Evolutionary conservation across 1,139 yeast genomes (phyloP).

Genomic region (Komagataea norvegica): DNA sequence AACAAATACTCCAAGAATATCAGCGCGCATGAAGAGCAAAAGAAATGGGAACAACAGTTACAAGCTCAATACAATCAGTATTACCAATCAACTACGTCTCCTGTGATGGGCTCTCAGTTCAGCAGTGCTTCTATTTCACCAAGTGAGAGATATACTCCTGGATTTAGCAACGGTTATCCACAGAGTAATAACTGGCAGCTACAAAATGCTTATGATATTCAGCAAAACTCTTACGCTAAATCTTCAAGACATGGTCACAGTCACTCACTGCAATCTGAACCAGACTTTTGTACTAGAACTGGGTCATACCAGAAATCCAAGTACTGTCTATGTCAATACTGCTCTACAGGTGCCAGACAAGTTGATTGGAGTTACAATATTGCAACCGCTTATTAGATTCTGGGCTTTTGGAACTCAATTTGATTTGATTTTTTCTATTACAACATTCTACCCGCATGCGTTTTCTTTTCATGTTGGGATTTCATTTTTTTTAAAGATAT

Average conservation of each 20-base stretch:
- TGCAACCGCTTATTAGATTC: constrained; percentile 17
- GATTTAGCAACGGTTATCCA: constrained; percentile 8
- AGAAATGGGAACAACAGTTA: constrained; percentile 11
- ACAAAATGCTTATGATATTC: constrained; percentile 9
- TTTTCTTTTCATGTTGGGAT: no score
- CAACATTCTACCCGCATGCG: not conserved
- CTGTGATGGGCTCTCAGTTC: constrained; percentile 22
- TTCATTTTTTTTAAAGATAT: no score
- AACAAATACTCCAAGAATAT: constrained; percentile 20
- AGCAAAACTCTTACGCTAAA: constrained; percentile 14
- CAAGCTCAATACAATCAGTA: constrained; percentile 16
- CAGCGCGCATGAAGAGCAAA: constrained; percentile 19
- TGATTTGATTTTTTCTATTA: not conserved
- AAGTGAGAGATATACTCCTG: constrained; percentile 10
- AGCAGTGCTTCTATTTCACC: constrained; percentile 15
- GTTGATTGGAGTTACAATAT: constrained; percentile 24
- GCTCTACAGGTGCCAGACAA: constrained; percentile 17
- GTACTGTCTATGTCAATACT: constrained; percentile 23
- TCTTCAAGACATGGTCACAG: constrained; percentile 14
- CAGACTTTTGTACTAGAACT: constrained; percentile 23
- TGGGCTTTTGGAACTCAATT: not conserved
- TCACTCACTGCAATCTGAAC: constrained; percentile 17
- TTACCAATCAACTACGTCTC: constrained; percentile 11
- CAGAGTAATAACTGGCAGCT: constrained; percentile 9
- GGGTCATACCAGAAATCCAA: constrained; percentile 21